Evolutionary conservation across 495 filamentous ascomycete species (phyloP).

Genomic region (Corynascus novoguineensis): DNA sequence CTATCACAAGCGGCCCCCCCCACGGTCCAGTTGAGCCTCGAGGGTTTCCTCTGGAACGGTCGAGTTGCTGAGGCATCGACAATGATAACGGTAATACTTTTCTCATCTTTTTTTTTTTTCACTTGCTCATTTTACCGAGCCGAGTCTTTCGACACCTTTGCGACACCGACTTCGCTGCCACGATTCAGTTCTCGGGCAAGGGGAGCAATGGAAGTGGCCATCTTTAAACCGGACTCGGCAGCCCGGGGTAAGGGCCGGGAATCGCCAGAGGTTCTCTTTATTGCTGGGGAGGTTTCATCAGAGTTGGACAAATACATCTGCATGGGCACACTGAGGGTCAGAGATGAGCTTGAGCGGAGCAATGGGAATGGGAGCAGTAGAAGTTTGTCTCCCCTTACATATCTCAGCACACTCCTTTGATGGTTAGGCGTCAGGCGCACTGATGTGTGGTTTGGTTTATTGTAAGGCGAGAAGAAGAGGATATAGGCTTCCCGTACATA

Average conservation of each 20-base stretch:
- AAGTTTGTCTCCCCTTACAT: constrained; percentile 2
- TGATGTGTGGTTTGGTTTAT: neutral
- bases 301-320: constrained; percentile 2
- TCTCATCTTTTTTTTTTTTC: neutral
- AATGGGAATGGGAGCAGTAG: neutral
- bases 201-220: neutral
- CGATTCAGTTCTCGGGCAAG: neutral
- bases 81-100: neutral
- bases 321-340: constrained; percentile 2
- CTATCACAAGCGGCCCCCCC: neutral
- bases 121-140: neutral
- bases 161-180: neutral
- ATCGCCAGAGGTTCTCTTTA: neutral
- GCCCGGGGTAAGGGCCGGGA: neutral
- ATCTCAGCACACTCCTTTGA: neutral
- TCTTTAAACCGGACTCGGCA: neutral
- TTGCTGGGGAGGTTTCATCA: neutral
- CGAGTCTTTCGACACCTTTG: constrained; percentile 4
- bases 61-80: neutral
- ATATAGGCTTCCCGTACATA: constrained; percentile 4
- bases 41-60: neutral
- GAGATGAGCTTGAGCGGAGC: neutral
- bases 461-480: neutral
- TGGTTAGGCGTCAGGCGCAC: neutral
- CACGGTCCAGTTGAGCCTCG: neutral